phyloP scores from a whole-genome alignment of 352 stramenopile species.

The Phytophthora vignae region DNA sequence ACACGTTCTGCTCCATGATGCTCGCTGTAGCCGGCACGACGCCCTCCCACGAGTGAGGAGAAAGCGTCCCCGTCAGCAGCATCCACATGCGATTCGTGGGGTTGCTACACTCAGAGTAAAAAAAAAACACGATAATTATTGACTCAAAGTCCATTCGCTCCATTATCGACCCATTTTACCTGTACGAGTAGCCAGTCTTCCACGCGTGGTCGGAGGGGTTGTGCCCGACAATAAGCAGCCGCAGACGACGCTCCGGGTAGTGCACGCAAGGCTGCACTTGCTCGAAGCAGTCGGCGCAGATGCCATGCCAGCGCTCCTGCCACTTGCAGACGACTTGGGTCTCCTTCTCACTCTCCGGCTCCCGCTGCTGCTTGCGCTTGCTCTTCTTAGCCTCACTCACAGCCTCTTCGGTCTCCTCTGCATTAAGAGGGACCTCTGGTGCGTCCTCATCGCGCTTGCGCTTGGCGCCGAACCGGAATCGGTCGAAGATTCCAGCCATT shows the following conservation, averaged over 20 bases:
- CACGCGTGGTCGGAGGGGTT: slow-evolving; percentile 93
- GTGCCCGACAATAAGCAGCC: slow-evolving; percentile 88
- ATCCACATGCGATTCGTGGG: slow-evolving; percentile 92
- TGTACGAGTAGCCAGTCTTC: slow-evolving; percentile 75
- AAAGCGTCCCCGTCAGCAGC: slow-evolving; percentile 74
- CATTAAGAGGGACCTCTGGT: not conserved
- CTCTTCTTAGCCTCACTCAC: slow-evolving; percentile 10
- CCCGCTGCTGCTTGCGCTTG: slow-evolving; percentile 16
- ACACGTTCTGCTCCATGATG: slow-evolving; percentile 77
- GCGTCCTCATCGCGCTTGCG: slow-evolving; percentile 36
- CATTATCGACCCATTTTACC: slow-evolving; percentile 28
- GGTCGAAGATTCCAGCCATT: slow-evolving; percentile 51
- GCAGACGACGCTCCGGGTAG: slow-evolving; percentile 65
- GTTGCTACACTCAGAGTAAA: too few species aligned
- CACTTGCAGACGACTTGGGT: slow-evolving; percentile 49
- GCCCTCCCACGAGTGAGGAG: slow-evolving; percentile 62
- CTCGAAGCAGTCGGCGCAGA: slow-evolving; percentile 80
- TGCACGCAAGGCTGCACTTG: slow-evolving; percentile 60
- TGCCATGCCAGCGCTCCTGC: slow-evolving; percentile 86
- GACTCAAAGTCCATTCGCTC: too few species aligned
- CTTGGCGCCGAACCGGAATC: slow-evolving; percentile 71
- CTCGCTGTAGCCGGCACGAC: slow-evolving; percentile 64
- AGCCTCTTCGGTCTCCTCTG: not conserved
- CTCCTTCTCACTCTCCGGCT: slow-evolving; percentile 8
- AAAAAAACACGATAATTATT: too few species aligned